phyloP scores from a whole-genome alignment of 305 asterid species.

The Fraxinus albicans region DNA sequence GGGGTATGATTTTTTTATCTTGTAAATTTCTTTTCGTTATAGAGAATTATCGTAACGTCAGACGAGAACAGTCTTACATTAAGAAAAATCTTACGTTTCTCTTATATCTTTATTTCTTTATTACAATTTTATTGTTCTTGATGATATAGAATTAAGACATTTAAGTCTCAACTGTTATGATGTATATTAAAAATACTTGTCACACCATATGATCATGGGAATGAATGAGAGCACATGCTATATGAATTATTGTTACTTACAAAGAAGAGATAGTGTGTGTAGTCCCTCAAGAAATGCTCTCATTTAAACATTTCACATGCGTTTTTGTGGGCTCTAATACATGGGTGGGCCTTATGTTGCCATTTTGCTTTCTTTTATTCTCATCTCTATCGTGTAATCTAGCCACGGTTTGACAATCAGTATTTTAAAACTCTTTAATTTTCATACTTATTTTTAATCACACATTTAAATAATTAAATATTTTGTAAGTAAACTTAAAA shows the following conservation, averaged over 20 bases:
- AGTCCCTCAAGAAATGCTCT: background rate
- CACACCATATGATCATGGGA: background rate
- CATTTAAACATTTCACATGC: background rate
- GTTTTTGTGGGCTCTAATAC: background rate
- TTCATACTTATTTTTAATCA: too few species aligned
- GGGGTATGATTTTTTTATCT: background rate
- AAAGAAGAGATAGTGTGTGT: background rate
- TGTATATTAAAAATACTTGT: background rate
- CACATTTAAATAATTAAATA: too few species aligned
- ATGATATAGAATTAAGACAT: too few species aligned
- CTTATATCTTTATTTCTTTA: too few species aligned
- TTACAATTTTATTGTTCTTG: too few species aligned
- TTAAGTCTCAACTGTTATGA: too few species aligned
- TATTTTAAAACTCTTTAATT: too few species aligned
- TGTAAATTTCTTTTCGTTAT: too few species aligned
- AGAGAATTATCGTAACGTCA: background rate
- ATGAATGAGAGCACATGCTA: background rate
- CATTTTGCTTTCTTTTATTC: background rate
- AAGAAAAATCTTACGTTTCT: too few species aligned
- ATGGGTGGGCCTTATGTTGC: background rate
- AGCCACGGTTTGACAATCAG: too few species aligned
- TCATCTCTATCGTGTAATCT: background rate
- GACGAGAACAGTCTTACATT: too few species aligned
- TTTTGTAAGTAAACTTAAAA: too few species aligned
- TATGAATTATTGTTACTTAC: background rate